Percentiles rank a stretch among this genome's conserved stretches.
These are phyloP conservation scores for Echium plantagineum DNA, from an alignment of 257 asterid genomes.

Conservation along the genomic window DNA sequence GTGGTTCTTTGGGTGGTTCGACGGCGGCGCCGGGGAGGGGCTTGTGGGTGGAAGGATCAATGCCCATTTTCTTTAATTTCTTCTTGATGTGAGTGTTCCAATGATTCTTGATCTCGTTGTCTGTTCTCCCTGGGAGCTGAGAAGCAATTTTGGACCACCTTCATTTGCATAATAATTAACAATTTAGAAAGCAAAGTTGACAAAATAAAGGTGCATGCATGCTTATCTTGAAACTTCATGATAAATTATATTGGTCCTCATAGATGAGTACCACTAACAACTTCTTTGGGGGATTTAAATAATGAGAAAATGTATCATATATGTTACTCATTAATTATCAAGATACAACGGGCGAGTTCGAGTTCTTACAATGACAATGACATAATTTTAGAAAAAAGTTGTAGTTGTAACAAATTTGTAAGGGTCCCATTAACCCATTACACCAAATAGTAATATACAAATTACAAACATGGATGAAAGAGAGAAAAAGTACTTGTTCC, in stretches of 20 bases:
- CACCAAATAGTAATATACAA: not conserved
- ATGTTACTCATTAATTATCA: no score
- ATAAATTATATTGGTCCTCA: no score
- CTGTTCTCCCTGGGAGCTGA: constrained; percentile 91
- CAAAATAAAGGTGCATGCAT: not conserved
- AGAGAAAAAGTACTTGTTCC: constrained; percentile 48
- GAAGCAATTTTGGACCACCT: constrained; percentile 98
- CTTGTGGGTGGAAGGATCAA: constrained; percentile 81
- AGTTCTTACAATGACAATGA: no score
- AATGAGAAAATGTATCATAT: no score
- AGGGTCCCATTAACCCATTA: no score
- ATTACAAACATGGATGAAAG: not conserved
- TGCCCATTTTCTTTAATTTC: constrained; percentile 80
- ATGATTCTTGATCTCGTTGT: constrained; percentile 87
- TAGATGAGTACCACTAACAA: no score
- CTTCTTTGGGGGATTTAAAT: no score
- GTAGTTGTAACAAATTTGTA: no score
- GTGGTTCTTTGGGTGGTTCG: constrained; percentile 7
- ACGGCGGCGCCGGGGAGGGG: constrained; percentile 24
- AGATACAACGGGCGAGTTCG: no score
- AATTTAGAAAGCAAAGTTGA: not conserved
- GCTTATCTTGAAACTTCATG: not conserved
- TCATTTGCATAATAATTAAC: constrained; percentile 1
- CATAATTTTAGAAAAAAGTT: no score
- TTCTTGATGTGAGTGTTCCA: constrained; percentile 97